Percentiles rank a stretch among this genome's conserved stretches.
Evolutionary conservation across 1,284 basidiomycete genomes (phyloP).

Genomic region (Leccinum ambiguum): DNA sequence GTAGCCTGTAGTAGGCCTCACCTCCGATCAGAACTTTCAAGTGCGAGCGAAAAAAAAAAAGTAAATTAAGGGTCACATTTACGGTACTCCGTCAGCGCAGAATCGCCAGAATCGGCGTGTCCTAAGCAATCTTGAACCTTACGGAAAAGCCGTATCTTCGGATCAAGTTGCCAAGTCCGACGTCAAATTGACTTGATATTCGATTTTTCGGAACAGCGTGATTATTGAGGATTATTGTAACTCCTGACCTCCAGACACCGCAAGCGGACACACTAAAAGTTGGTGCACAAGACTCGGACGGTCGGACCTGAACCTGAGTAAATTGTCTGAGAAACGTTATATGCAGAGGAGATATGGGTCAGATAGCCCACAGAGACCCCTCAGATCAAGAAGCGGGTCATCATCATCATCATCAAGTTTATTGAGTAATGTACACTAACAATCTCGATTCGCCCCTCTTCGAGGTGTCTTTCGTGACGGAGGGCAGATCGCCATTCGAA

Average conservation of each 20-base stretch:
- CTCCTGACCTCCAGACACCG: neutral
- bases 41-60: neutral
- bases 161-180: neutral
- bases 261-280: neutral
- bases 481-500: slow-evolving; percentile 15
- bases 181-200: neutral
- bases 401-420: neutral
- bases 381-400: neutral
- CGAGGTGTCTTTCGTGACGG: too few species aligned
- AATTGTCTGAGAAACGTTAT: neutral
- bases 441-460: too few species aligned
- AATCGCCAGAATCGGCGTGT: neutral
- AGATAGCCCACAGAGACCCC: neutral
- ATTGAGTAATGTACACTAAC: slow-evolving; percentile 10
- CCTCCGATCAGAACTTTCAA: neutral
- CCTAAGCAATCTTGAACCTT: neutral
- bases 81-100: neutral
- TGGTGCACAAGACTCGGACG: neutral
- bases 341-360: neutral
- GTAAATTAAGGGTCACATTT: neutral
- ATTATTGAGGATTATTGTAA: neutral
- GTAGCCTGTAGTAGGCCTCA: neutral
- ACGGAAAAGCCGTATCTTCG: neutral
- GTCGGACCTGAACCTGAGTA: neutral
- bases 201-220: neutral